Conservation (phyloP, 345 rosid species). For the Eucalyptus marginata region DNA sequence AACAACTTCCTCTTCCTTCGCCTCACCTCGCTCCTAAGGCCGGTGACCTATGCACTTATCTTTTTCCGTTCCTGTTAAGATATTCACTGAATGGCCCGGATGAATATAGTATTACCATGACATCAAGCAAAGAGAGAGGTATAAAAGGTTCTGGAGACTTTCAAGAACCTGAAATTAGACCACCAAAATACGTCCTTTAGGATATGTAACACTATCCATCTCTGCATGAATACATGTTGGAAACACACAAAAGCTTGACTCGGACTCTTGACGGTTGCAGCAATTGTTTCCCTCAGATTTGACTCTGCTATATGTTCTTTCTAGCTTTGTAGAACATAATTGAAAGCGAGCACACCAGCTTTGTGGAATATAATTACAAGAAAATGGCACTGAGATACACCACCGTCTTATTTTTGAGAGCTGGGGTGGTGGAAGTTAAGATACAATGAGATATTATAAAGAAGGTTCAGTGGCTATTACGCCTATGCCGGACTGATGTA, state of each 20-base stretch:
- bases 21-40: not conserved
- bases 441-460: not conserved
- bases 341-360: not conserved
- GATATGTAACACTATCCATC: not conserved
- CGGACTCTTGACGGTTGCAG: not conserved
- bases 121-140: not conserved
- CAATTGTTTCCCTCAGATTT: not conserved
- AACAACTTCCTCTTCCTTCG: not conserved
- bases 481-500: not conserved
- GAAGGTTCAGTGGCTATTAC: constrained; percentile 1
- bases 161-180: not conserved
- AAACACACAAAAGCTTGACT: not conserved
- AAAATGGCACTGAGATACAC: not conserved
- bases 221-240: not conserved
- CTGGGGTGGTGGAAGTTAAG: not conserved
- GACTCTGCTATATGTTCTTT: not conserved
- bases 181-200: not conserved
- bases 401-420: not conserved
- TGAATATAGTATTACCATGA: not conserved
- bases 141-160: not conserved
- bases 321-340: not conserved
- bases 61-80: not conserved
- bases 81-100: not conserved
- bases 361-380: not conserved
- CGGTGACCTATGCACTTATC: not conserved